Base-by-base conservation (phyloP, 352 stramenopile genomes). In the Bremia lactucae region DNA sequence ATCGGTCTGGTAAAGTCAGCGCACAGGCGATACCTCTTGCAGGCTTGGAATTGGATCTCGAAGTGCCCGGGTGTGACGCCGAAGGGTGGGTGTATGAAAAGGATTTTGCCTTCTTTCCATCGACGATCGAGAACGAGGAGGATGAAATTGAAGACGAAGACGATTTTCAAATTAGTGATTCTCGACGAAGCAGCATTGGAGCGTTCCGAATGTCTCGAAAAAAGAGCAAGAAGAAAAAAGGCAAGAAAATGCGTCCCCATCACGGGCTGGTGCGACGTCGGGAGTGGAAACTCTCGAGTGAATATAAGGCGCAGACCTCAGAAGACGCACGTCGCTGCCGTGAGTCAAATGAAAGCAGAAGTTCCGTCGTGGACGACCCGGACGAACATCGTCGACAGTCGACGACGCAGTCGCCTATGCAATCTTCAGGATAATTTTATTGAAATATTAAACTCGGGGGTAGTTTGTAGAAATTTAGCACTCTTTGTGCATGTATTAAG, bases 51-150 rank as follows among this genome's bases (percentile, higher is more conserved):
- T 49, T 90, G 3, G 72, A 90, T 49, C 26, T 82, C 41, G 42
- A 74, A 24, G 72, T 47, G 0, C 62, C 72, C 2, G 70, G 68
- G 0, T 84, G 72, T 25, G 80, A 93, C 39, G 65, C 72, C 3
- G 72, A 93, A 29, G 80, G 80, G 11, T 93, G 80, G 80, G 67
- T 89, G 13, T 93, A 90, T 47, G 77, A 81, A 40, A 78, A 77
- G 14, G 80, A 93, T 39, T 93, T 93, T 54, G 75, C 73, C 36
- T 68, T 83, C 46, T 89, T 89, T 52, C 60, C 76, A 21, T 85
- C 76, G 3, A 46, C 52, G 8, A 60, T 65, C 8, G 58, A 65
- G 14, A 24, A 51, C 9, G 37, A 69, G 9, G 52, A 62, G 4
- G 28, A 33, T 6, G 28, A 33, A n/a, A 16, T 37, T 4, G 52